These are phyloP conservation scores for Aurifilum marmelostoma DNA, from an alignment of 2,329 filamentous ascomycete species.

Conservation along the genomic window DNA sequence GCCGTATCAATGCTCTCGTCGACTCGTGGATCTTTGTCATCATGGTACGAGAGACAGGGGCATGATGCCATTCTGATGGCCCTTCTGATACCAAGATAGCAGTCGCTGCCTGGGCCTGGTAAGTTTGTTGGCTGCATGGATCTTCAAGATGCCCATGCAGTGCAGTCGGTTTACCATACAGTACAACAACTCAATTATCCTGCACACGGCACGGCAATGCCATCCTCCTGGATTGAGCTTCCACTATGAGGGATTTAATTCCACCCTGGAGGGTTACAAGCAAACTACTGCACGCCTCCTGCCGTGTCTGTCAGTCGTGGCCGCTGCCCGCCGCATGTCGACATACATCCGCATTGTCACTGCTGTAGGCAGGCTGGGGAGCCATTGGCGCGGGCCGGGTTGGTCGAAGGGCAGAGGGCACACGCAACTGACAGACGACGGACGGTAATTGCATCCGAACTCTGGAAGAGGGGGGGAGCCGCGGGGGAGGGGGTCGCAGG, in stretches of 20 bases:
- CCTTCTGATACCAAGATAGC: neutral
- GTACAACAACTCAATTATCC: neutral
- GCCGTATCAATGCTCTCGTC: neutral
- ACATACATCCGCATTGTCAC: neutral
- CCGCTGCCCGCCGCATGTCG: constrained; percentile 3
- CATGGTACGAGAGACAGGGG: neutral
- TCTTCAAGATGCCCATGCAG: neutral
- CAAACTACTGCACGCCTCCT: constrained; percentile 14
- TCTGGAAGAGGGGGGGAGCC: too few species aligned
- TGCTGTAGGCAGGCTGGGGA: neutral
- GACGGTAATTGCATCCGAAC: neutral
- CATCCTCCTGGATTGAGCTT: constrained; percentile 4
- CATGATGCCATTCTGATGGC: neutral
- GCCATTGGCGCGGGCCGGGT: constrained; percentile 1
- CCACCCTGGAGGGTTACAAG: neutral
- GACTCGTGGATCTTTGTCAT: neutral
- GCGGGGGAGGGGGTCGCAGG: neutral
- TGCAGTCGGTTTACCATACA: neutral
- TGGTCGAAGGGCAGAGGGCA: neutral
- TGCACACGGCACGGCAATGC: neutral
- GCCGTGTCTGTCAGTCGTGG: constrained; percentile 4
- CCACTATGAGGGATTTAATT: constrained; percentile 17
- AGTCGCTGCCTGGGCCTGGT: neutral
- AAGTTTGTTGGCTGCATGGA: neutral
- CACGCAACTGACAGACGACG: neutral